Base-by-base conservation (phyloP, 345 rosid species). In the Alliaria petiolata region DNA sequence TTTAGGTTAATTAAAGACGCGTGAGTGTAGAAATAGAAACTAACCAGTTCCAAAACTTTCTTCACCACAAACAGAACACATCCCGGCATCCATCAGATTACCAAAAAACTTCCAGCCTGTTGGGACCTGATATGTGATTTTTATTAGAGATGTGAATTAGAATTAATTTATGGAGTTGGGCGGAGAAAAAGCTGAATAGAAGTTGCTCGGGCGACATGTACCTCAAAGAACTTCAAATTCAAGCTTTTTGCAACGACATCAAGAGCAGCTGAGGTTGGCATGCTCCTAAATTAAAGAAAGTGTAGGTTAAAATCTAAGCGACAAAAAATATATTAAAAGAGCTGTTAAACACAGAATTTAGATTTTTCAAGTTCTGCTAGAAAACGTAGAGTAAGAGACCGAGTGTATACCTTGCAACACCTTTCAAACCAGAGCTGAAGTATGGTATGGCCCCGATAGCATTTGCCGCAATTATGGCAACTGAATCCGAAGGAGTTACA, bases 61-160 rank as follows among this genome's bases (percentile, higher is more conserved):
- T 83, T 95, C 99, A 17, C 98, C 99, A 67, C 99, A 95, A 51
- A 95, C 54, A 49, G 99, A 95, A 75, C 99, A 95, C 71, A 87
- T 61, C 70, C 98, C 98, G 51, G 91, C 99, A 81, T 95, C 99
- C 99, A 95, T 95, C 70, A 95, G 84, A 81, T 95, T 95, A 71
- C 99, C 99, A 76, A 95, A 95, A 79, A 92, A 92, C 74, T 95
- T 95, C 99, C 99, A 90, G 56, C 99, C 98, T 19, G 99, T 95
- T 39, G 98, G 99, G 56, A 90, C 99, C 98, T 92, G 80, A 62
- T 34, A 70, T 52, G 55, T 51, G 65, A 74, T 33, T 70, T 28
- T 47, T 42, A 25, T n/a, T 14, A 47, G 53, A 60, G 44, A 42
- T 35, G 45, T 43, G 15, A 60, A 53, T 46, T 65, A 39, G 2